Evolutionary conservation across 2,329 filamentous ascomycete species (phyloP), one percentile per base, ranked within the genome.

Genomic region (Neofusicoccum sp.): DNA sequence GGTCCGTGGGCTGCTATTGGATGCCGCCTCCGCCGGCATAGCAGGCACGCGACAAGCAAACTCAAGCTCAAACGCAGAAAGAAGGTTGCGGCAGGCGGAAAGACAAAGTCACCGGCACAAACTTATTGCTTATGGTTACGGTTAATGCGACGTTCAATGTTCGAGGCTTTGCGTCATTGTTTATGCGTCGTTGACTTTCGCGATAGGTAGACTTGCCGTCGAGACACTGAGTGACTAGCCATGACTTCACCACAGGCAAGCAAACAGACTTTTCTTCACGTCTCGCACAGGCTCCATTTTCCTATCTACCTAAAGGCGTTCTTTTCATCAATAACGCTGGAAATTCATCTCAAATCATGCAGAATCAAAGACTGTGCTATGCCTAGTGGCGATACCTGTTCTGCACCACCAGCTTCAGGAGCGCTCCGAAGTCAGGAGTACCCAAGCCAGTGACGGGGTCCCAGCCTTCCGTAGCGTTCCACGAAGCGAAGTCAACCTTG

Each of bases 391-490:
- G 54, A 26, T 30, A 31, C 51, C 51, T 56, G 34, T n/a, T 47
- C 54, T 45, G 40, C 31, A 38, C 30, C 20, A 40, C 60, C 38
- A 74, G 62, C 61, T 68, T 63, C 31, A 74, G 64, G 48, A 76
- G 64, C 63, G 71, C 67, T 48, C 66, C 66, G 58, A 76, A 74
- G 48, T 74, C 68, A 0, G 73, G 73, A 30, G 73, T 75, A 5
- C 73, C 73, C 34, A 72, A 68, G 0, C 79, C 79, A 12, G 79
- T 82, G 4, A 77, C 79, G 1, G 80, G 79, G 67, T 82, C 79
- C 80, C 80, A 82, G 2, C 79, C 79, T 31, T 68, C 63, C 0
- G 78, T 80, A 24, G 80, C 80, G 68, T 81, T 81, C 79, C 80
- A 83, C 40, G 76, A 75, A 1, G 81, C 80, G 65, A 76, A 73